Evolutionary conservation across 2,329 filamentous ascomycete genomes (phyloP).

Genomic region (Amphichorda felina): DNA sequence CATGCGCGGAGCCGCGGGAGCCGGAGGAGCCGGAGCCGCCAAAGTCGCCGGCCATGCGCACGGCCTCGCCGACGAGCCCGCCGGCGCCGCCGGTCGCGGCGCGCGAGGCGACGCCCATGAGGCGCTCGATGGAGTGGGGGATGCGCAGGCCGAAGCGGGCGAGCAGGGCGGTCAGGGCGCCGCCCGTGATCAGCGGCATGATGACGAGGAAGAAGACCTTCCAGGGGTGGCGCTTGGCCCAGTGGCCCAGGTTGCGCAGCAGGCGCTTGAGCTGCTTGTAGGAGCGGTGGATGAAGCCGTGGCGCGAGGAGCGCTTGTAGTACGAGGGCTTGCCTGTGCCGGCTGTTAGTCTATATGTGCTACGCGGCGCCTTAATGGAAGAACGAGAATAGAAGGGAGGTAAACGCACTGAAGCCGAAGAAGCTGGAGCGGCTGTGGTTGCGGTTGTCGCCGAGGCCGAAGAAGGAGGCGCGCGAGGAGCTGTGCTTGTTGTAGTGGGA

Average conservation of each 20-base stretch:
- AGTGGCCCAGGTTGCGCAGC: conserved; percentile 68
- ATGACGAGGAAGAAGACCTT: conserved; percentile 83
- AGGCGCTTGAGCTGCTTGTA: conserved; percentile 68
- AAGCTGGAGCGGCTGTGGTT: conserved; percentile 31
- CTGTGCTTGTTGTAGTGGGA: conserved; percentile 24
- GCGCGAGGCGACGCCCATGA: conserved; percentile 22
- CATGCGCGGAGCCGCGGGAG: conserved; percentile 1
- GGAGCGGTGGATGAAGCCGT: conserved; percentile 63
- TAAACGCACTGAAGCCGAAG: conserved; percentile 28
- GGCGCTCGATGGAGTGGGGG: conserved; percentile 49
- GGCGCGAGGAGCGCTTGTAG: conserved; percentile 73
- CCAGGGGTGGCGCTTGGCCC: conserved; percentile 71
- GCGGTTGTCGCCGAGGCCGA: conserved; percentile 27
- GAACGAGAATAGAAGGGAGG: neutral
- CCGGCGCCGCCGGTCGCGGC: conserved; percentile 34
- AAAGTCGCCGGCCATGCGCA: conserved; percentile 25
- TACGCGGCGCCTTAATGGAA: neutral
- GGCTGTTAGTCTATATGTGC: too few relatives aligned
- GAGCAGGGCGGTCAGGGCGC: conserved; percentile 67
- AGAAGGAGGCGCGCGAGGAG: conserved; percentile 32
- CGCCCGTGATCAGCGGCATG: conserved; percentile 77
- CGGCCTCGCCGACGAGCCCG: conserved; percentile 41
- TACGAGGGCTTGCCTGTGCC: conserved; percentile 42
- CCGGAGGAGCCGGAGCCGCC: conserved; percentile 23
- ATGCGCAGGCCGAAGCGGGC: conserved; percentile 69